phyloP scores from a whole-genome alignment of 225 moss, liverwort and hornwort species.

The Physcomitrellopsis africana region DNA sequence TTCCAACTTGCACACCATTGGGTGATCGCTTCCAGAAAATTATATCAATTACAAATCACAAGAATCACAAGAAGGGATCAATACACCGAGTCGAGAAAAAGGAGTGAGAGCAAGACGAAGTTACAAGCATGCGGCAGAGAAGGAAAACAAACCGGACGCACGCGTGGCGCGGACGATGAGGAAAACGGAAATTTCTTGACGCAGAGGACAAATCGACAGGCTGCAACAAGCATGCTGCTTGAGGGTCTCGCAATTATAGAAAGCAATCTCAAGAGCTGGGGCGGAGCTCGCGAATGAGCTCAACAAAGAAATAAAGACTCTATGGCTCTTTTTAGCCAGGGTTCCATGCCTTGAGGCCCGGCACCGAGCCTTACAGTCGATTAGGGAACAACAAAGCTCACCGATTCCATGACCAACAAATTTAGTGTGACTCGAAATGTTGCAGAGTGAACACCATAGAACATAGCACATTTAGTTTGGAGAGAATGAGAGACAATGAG shows the following conservation, averaged over 20 bases:
- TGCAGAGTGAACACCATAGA: neutral
- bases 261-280: neutral
- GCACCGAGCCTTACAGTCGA: neutral
- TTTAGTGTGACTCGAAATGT: neutral
- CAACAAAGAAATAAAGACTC: neutral
- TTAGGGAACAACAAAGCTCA: neutral
- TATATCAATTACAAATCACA: neutral
- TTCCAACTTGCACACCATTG: neutral
- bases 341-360: constrained; percentile 10
- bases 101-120: neutral
- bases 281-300: neutral
- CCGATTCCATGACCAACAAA: neutral
- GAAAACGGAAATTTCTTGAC: neutral
- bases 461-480: neutral
- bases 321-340: neutral
- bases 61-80: neutral
- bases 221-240: constrained; percentile 20
- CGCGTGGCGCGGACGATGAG: neutral
- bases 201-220: constrained; percentile 1
- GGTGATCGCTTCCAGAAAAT: neutral
- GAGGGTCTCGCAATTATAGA: neutral
- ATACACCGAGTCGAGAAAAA: neutral
- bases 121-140: neutral
- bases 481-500: neutral
- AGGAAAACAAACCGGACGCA: constrained; percentile 19